Conservation (phyloP, 176 grass and related monocot genomes). For the Cenchrus americanus region DNA sequence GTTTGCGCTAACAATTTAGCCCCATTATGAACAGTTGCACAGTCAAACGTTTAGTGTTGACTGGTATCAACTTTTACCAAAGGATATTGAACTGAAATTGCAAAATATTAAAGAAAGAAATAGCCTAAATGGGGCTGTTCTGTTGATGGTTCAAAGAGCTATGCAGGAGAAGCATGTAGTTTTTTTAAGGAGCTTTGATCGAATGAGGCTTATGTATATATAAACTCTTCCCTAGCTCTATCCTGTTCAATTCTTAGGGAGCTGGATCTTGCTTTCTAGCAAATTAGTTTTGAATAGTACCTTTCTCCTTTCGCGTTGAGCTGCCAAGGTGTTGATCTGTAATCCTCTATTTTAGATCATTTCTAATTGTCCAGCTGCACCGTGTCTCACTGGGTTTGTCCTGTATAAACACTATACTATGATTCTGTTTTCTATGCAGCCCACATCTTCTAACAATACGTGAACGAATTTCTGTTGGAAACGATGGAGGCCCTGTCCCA, state of each 20-base stretch:
- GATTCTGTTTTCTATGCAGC: conserved; percentile 44
- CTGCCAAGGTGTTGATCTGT: neutral
- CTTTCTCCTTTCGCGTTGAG: neutral
- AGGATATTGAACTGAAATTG: neutral
- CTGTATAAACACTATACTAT: neutral
- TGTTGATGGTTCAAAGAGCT: neutral
- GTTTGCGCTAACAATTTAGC: neutral
- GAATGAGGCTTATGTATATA: neutral
- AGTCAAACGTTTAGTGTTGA: neutral
- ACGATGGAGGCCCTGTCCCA: conserved; percentile 71
- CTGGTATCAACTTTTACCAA: neutral
- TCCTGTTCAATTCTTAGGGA: neutral
- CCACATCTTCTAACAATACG: conserved; percentile 84
- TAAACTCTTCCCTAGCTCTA: neutral
- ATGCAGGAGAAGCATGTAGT: too few relatives aligned
- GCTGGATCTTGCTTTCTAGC: neutral
- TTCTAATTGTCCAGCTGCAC: neutral
- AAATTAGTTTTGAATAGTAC: neutral
- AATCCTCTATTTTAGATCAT: neutral
- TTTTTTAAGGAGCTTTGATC: conserved; percentile 4
- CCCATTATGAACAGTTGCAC: neutral
- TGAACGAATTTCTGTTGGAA: conserved; percentile 81
- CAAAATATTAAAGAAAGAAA: neutral
- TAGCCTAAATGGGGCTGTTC: neutral
- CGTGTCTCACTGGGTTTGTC: conserved; percentile 2